phyloP scores from a whole-genome alignment of 2,329 filamentous ascomycete species.

The Trichoderma arundinaceum region DNA sequence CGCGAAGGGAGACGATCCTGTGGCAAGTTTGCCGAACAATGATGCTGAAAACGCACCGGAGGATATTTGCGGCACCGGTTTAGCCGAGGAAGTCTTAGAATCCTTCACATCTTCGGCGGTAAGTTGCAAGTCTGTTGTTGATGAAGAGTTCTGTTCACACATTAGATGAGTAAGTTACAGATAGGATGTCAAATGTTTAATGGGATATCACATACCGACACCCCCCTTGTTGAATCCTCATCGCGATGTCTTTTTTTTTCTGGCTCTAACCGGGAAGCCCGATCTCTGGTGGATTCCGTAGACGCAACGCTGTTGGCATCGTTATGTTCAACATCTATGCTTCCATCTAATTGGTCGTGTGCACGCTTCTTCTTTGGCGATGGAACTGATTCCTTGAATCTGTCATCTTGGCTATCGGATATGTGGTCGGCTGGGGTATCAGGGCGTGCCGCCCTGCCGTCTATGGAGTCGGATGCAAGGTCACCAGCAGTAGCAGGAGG shows the following conservation, averaged over 20 bases:
- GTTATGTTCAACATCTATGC: constrained; percentile 50
- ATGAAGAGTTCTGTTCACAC: constrained; percentile 25
- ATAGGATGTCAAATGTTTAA: not conserved
- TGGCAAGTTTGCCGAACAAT: constrained; percentile 69
- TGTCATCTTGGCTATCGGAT: constrained; percentile 45
- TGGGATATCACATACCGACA: constrained; percentile 42
- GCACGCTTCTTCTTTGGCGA: constrained; percentile 72
- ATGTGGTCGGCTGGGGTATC: constrained; percentile 47
- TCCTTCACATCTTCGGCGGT: constrained; percentile 35
- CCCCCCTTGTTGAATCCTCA: constrained; percentile 47
- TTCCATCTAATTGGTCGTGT: constrained; percentile 63
- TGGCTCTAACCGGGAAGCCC: constrained; percentile 57
- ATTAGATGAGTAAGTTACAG: not conserved
- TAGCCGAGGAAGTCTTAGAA: constrained; percentile 36
- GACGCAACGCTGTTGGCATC: constrained; percentile 51
- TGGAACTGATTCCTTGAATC: constrained; percentile 55
- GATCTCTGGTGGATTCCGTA: constrained; percentile 55
- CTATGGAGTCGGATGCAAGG: constrained; percentile 30
- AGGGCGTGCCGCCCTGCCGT: constrained; percentile 39
- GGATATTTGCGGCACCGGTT: constrained; percentile 52
- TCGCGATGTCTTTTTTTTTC: constrained; percentile 70
- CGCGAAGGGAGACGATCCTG: constrained; percentile 69
- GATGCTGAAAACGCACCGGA: constrained; percentile 70
- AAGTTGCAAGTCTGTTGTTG: constrained; percentile 1
- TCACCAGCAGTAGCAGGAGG: constrained; percentile 34